A percentile compares a stretch with the other conserved stretches of the same genome.
Conservation (phyloP, 345 rosid species). For the Lumnitzera littorea region DNA sequence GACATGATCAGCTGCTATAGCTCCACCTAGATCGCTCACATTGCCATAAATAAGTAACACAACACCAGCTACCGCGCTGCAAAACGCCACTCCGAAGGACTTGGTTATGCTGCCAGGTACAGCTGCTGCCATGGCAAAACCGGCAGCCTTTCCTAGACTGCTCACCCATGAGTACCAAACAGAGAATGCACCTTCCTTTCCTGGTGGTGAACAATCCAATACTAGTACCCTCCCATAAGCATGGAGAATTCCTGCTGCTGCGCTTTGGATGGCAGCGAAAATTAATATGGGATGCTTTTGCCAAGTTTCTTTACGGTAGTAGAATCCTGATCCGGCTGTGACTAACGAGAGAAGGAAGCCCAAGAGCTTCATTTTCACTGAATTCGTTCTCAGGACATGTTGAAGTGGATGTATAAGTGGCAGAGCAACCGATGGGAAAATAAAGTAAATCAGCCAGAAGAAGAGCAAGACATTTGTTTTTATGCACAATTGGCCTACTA, state of each 20-base stretch:
- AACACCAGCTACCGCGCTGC: background rate
- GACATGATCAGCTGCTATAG: slow-evolving; percentile 10
- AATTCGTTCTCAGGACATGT: slow-evolving; percentile 6
- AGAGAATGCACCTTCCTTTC: slow-evolving; percentile 17
- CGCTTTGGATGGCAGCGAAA: slow-evolving; percentile 13
- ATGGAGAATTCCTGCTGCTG: slow-evolving; percentile 6
- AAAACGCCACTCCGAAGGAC: slow-evolving; percentile 8
- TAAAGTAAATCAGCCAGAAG: slow-evolving; percentile 13
- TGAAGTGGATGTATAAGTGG: slow-evolving; percentile 15
- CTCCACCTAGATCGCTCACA: slow-evolving; percentile 14
- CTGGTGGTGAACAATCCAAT: slow-evolving; percentile 14
- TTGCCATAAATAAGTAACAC: slow-evolving; percentile 10
- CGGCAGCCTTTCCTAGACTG: slow-evolving; percentile 8
- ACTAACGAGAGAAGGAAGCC: slow-evolving; percentile 10
- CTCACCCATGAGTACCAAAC: slow-evolving; percentile 17
- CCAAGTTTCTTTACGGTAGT: slow-evolving; percentile 10
- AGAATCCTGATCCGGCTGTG: slow-evolving; percentile 15
- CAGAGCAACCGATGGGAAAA: slow-evolving; percentile 12
- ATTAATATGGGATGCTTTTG: background rate
- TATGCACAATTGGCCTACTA: slow-evolving; percentile 14
- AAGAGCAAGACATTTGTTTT: slow-evolving; percentile 7
- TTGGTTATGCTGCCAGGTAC: slow-evolving; percentile 2
- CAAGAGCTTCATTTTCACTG: slow-evolving; percentile 16
- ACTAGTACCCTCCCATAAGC: slow-evolving; percentile 14
- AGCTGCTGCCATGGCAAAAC: slow-evolving; percentile 10